phyloP scores from a whole-genome alignment of 2,329 filamentous ascomycete species.

The Pseudogymnoascus sp. region DNA sequence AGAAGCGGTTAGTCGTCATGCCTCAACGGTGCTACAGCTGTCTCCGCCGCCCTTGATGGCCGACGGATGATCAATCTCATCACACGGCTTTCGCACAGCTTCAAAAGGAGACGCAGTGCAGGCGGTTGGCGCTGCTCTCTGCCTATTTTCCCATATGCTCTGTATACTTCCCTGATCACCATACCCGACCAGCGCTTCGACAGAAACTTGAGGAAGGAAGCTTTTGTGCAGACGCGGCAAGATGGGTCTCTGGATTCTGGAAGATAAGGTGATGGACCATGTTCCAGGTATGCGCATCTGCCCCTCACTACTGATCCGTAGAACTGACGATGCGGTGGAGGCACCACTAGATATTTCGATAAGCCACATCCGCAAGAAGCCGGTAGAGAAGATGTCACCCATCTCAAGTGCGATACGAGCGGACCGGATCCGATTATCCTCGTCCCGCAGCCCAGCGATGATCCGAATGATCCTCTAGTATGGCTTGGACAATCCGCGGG shows the following conservation, averaged over 20 bases:
- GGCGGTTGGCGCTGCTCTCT: conserved; percentile 4
- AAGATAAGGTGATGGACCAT: conserved; percentile 55
- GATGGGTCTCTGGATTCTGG: conserved; percentile 68
- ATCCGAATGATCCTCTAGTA: conserved; percentile 80
- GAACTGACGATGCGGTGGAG: conserved; percentile 26
- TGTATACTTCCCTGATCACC: neutral
- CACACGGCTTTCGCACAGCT: neutral
- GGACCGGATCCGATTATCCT: conserved; percentile 65
- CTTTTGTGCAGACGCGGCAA: conserved; percentile 14
- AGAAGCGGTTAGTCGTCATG: neutral
- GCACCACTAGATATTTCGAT: conserved; percentile 57
- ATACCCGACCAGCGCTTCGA: conserved; percentile 7
- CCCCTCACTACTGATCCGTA: neutral
- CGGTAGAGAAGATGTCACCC: conserved; percentile 29
- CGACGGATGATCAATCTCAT: neutral
- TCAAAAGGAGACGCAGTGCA: conserved; percentile 1
- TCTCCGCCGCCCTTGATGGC: neutral
- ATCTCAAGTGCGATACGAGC: conserved; percentile 63
- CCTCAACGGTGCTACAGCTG: neutral
- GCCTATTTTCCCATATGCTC: neutral
- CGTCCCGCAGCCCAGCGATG: conserved; percentile 82
- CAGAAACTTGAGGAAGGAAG: neutral
- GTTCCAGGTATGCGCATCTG: conserved; percentile 56
- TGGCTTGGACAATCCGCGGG: conserved; percentile 15
- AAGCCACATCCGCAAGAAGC: conserved; percentile 41